Conservation (phyloP, 768 basidiomycete genomes). For the Lactarius psammicola region DNA sequence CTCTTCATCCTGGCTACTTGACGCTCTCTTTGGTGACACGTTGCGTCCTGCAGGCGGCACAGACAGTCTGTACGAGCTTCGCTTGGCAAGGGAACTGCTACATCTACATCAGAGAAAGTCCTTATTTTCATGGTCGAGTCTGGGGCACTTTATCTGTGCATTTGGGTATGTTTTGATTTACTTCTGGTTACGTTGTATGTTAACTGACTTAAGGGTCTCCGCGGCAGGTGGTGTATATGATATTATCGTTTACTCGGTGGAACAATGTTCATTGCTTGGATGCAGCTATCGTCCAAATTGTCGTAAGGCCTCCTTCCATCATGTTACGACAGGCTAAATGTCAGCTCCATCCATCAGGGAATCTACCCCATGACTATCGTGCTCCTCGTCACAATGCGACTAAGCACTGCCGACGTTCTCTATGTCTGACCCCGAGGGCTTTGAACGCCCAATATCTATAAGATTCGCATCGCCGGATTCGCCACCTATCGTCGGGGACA, state of each 20-base stretch:
- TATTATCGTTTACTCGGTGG: background rate
- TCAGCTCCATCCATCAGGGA: conserved; percentile 1
- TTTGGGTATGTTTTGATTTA: no score
- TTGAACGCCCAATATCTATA: background rate
- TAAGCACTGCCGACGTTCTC: no score
- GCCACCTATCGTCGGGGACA: background rate
- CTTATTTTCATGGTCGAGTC: no score
- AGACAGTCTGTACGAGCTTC: conserved; percentile 1
- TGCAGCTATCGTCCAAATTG: conserved; percentile 1
- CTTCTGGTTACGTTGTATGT: background rate
- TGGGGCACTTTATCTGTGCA: no score
- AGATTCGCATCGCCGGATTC: background rate
- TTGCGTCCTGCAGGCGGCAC: conserved; percentile 5
- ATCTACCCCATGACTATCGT: conserved; percentile 17
- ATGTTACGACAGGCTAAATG: background rate
- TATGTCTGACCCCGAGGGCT: background rate
- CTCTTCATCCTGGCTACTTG: background rate
- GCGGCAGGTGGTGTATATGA: background rate
- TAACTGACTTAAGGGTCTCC: background rate
- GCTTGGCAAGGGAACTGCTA: background rate
- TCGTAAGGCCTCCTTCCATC: conserved; percentile 5
- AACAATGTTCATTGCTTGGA: background rate
- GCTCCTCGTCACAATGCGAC: conserved; percentile 14
- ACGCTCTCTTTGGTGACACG: background rate
- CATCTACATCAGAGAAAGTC: background rate